Evolutionary conservation across 169 alveolate genomes (phyloP).

Genomic region (Plasmodium fragile): DNA sequence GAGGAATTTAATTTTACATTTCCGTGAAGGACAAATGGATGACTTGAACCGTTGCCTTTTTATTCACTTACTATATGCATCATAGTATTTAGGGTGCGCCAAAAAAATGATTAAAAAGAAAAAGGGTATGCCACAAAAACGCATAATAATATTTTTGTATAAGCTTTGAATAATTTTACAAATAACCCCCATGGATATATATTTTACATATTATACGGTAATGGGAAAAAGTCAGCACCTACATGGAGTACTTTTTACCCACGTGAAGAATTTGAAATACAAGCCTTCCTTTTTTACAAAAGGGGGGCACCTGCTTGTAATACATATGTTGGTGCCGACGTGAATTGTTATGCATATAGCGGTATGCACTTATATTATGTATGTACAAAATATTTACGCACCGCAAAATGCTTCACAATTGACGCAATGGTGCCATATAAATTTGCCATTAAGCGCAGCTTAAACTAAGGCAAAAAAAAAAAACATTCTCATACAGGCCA

Average conservation of each 20-base stretch:
- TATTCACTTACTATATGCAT: not conserved
- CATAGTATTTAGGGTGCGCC: not conserved
- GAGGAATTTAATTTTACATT: not conserved
- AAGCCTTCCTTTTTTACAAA: not conserved
- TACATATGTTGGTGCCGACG: not conserved
- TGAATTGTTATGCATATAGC: not conserved
- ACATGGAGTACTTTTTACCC: not conserved
- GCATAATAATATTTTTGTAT: not conserved
- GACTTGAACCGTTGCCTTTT: not conserved
- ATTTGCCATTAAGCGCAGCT: not conserved
- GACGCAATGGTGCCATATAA: not conserved
- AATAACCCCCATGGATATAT: not conserved
- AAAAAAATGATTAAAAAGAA: not conserved
- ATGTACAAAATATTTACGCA: not conserved
- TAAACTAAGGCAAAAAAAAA: not conserved
- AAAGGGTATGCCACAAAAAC: not conserved
- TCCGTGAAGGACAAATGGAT: not conserved
- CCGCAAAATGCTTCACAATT: not conserved
- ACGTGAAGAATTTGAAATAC: not conserved
- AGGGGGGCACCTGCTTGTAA: not conserved
- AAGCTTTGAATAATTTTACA: not conserved
- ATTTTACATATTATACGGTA: not conserved
- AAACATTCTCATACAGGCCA: not conserved
- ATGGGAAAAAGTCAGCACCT: not conserved
- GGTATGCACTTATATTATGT: not conserved